A percentile compares a stretch with the other conserved stretches of the same genome.
phyloP scores from a whole-genome alignment of 163 green algal genomes.

The Volvox carteri region DNA sequence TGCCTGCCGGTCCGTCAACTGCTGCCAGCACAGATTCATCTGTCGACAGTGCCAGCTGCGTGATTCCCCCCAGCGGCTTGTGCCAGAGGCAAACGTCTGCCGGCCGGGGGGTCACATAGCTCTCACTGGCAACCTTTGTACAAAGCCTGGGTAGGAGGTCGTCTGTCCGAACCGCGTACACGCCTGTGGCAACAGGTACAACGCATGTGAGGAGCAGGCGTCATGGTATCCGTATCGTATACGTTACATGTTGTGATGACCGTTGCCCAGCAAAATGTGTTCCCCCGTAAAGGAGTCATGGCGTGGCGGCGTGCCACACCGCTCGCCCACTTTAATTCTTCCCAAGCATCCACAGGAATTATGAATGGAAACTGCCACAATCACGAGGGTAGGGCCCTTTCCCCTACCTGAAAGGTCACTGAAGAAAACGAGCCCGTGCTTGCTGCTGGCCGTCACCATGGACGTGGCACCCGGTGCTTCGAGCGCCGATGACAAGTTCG shows the following conservation, averaged over 20 bases:
- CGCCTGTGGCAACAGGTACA: not conserved
- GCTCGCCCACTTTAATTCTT: too few species aligned
- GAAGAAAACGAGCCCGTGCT: slow-evolving; percentile 40
- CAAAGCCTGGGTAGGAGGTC: not conserved
- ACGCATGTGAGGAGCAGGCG: not conserved
- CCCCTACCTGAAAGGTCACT: slow-evolving; percentile 48
- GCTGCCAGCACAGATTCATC: slow-evolving; percentile 44
- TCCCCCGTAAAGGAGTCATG: too few species aligned
- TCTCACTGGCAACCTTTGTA: not conserved
- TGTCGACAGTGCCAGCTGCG: slow-evolving; percentile 44
- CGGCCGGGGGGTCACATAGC: not conserved
- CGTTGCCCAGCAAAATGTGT: too few species aligned
- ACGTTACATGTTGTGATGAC: too few species aligned
- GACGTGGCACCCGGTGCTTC: not conserved
- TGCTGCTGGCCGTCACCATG: slow-evolving; percentile 21
- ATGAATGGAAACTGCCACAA: too few species aligned
- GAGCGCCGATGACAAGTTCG: not conserved
- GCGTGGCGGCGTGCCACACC: not conserved
- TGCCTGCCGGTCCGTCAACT: slow-evolving; percentile 18
- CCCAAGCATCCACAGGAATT: too few species aligned
- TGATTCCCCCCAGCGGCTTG: not conserved
- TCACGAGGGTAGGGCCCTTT: too few species aligned
- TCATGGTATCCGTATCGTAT: too few species aligned
- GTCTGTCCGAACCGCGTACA: slow-evolving; percentile 19
- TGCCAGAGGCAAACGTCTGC: slow-evolving; percentile 26